phyloP scores from a whole-genome alignment of 2,329 filamentous ascomycete genomes.

The Claviceps africana region DNA sequence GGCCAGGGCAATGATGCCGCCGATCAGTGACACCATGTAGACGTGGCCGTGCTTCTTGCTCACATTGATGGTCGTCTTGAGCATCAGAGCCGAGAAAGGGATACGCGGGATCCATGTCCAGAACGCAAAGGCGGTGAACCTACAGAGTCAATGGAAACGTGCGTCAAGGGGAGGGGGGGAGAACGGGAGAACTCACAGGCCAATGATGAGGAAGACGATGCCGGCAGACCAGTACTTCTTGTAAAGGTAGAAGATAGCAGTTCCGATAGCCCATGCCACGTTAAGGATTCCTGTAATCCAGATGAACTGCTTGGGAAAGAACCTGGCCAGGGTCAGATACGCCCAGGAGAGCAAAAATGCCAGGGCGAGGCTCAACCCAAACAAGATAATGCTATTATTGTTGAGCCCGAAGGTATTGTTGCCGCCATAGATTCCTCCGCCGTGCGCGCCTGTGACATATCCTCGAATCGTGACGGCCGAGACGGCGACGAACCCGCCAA shows the following conservation, averaged over 20 bases:
- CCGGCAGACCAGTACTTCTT: constrained; percentile 67
- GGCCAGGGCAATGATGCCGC: constrained; percentile 60
- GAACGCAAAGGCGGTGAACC: constrained; percentile 33
- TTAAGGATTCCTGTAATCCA: constrained; percentile 87
- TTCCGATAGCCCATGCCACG: constrained; percentile 70
- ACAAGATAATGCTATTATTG: constrained; percentile 76
- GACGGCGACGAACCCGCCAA: constrained; percentile 61
- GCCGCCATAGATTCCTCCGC: constrained; percentile 59
- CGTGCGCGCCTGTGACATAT: constrained; percentile 51
- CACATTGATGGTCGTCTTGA: constrained; percentile 73
- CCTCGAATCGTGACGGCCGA: constrained; percentile 63
- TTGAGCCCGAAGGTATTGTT: constrained; percentile 53
- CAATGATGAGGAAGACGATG: constrained; percentile 73
- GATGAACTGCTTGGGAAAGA: constrained; percentile 80
- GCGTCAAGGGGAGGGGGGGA: not conserved
- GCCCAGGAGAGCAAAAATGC: constrained; percentile 61
- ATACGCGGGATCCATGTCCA: constrained; percentile 81
- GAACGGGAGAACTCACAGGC: constrained; percentile 4
- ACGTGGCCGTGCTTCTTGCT: constrained; percentile 75
- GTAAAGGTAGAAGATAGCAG: constrained; percentile 73
- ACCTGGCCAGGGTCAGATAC: constrained; percentile 63
- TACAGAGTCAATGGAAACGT: not conserved
- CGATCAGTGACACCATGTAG: constrained; percentile 72
- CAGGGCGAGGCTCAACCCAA: constrained; percentile 61
- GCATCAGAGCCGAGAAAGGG: constrained; percentile 81